A percentile compares a stretch with the other conserved stretches of the same genome.
These are phyloP conservation scores for Zygoascus hellenicus DNA, from an alignment of 1,139 yeast genomes.

Conservation along the genomic window DNA sequence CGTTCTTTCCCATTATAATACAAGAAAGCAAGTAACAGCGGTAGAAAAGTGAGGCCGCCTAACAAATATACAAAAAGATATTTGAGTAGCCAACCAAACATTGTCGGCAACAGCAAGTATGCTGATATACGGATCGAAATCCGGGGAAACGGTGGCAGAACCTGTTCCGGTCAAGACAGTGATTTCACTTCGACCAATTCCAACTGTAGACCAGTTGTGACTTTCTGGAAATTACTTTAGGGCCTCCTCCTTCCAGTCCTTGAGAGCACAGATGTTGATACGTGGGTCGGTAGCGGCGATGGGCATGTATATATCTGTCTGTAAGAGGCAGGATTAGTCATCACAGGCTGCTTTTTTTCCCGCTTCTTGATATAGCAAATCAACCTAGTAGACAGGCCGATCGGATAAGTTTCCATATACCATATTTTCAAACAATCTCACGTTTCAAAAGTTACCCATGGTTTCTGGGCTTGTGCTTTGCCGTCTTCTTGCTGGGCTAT, in stretches of 20 bases:
- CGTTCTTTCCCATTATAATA: conserved; percentile 26
- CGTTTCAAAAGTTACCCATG: no score
- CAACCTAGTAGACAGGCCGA: not conserved
- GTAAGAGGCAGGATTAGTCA: no score
- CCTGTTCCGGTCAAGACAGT: not conserved
- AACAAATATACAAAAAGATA: conserved; percentile 45
- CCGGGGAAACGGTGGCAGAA: not conserved
- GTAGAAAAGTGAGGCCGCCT: conserved; percentile 80
- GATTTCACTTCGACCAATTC: not conserved
- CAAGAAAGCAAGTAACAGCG: conserved; percentile 42
- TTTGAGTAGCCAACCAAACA: conserved; percentile 12
- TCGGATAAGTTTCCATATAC: no score
- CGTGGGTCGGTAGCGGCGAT: conserved; percentile 1
- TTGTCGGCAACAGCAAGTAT: not conserved
- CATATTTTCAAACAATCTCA: no score
- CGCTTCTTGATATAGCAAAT: no score
- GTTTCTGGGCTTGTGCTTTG: no score
- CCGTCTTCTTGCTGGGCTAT: no score
- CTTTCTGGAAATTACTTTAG: not conserved
- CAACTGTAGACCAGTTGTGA: not conserved
- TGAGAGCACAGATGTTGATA: not conserved
- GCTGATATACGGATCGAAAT: no score
- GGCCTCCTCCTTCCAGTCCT: not conserved
- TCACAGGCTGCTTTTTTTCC: no score
- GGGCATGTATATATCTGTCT: no score